phyloP scores from a whole-genome alignment of 2,329 filamentous ascomycete genomes.

The Akanthomyces lecanii region DNA sequence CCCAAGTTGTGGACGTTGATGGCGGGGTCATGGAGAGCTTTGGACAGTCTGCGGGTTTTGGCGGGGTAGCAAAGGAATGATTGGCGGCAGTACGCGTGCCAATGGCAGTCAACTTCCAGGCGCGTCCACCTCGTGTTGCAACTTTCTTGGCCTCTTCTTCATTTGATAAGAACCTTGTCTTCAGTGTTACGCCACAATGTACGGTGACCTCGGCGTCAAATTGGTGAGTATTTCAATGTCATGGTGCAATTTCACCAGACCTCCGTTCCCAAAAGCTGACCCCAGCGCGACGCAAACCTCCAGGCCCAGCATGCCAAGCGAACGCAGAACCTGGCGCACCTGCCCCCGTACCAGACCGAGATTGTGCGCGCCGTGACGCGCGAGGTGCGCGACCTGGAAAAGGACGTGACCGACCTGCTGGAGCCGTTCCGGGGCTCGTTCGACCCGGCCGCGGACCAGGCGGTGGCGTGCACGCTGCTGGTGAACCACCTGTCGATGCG shows the following conservation, averaged over 20 bases:
- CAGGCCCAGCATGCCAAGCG: slow-evolving; percentile 95
- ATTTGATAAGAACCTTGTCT: background rate
- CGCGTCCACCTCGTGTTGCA: slow-evolving; percentile 1
- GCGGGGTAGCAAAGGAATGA: slow-evolving; percentile 21
- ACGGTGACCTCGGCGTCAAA: slow-evolving; percentile 83
- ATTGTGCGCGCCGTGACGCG: slow-evolving; percentile 81
- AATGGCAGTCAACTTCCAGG: background rate
- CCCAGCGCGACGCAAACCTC: background rate
- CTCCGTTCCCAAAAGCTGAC: slow-evolving; percentile 20
- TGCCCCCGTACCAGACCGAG: slow-evolving; percentile 90
- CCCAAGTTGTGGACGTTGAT: background rate
- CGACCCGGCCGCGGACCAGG: slow-evolving; percentile 76
- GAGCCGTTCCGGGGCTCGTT: slow-evolving; percentile 82
- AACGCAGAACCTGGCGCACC: slow-evolving; percentile 76
- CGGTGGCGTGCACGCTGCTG: slow-evolving; percentile 79
- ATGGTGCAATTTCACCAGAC: background rate
- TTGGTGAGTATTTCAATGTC: slow-evolving; percentile 50
- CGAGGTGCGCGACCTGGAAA: slow-evolving; percentile 90
- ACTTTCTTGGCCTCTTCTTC: background rate
- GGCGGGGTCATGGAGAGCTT: slow-evolving; percentile 3
- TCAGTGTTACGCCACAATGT: slow-evolving; percentile 52
- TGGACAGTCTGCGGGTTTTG: background rate
- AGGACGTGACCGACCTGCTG: slow-evolving; percentile 73
- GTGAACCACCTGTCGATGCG: slow-evolving; percentile 95
- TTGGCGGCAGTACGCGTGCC: slow-evolving; percentile 18